Conservation (phyloP, 1,284 basidiomycete species). For the Cystobasidium pallidum region DNA sequence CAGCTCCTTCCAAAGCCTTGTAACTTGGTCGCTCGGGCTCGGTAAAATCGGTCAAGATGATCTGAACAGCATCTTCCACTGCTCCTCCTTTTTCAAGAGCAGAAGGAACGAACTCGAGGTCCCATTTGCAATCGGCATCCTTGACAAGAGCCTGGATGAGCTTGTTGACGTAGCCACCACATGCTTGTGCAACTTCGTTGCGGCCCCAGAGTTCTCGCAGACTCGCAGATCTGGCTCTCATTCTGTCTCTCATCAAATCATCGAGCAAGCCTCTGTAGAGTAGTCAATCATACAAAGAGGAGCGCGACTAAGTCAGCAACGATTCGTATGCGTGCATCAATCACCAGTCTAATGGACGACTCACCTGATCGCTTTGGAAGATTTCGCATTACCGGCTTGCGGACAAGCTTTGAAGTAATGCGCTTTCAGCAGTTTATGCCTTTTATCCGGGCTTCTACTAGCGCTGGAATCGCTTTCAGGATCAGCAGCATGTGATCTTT, state of each 20-base stretch:
- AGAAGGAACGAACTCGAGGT: constrained; percentile 18
- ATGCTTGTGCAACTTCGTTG: constrained; percentile 30
- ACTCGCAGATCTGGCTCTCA: constrained; percentile 10
- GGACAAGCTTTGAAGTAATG: constrained; percentile 35
- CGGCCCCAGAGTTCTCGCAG: constrained; percentile 42
- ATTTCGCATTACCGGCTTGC: constrained; percentile 26
- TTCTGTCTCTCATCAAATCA: constrained; percentile 39
- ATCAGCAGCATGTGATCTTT: constrained; percentile 10
- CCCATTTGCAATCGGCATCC: constrained; percentile 28
- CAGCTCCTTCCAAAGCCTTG: not conserved
- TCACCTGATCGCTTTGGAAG: constrained; percentile 19
- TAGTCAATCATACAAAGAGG: no score
- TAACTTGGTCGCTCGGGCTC: constrained; percentile 13
- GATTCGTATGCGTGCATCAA: no score
- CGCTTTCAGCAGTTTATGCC: constrained; percentile 35
- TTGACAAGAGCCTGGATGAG: constrained; percentile 33
- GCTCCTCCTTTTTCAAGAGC: constrained; percentile 8
- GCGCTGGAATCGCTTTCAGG: constrained; percentile 17
- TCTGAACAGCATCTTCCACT: constrained; percentile 36
- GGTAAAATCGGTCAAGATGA: constrained; percentile 29
- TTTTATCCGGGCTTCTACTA: constrained; percentile 21
- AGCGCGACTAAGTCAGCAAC: no score
- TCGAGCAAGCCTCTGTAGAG: constrained; percentile 25
- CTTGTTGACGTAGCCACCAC: constrained; percentile 45
- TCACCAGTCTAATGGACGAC: not conserved